Evolutionary conservation across 257 asterid species (phyloP).

Genomic region (Thymus mandschuricus): DNA sequence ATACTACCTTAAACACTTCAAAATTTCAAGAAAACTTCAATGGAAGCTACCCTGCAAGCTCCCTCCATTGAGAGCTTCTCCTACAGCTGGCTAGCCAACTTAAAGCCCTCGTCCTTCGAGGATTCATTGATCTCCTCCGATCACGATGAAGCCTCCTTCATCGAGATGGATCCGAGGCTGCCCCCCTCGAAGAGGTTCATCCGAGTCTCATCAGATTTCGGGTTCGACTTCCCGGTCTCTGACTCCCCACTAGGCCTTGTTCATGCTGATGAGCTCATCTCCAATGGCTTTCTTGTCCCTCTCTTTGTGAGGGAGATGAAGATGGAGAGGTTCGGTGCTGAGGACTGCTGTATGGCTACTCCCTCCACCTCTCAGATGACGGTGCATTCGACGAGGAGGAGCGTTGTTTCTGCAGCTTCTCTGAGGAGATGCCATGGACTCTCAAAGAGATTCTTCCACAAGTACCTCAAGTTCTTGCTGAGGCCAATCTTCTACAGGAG

Average conservation of each 20-base stretch:
- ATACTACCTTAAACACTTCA: slow-evolving; percentile 28
- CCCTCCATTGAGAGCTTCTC: slow-evolving; percentile 80
- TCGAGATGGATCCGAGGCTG: slow-evolving; percentile 89
- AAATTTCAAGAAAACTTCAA: slow-evolving; percentile 22
- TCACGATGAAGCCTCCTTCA: slow-evolving; percentile 65
- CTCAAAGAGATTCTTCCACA: slow-evolving; percentile 50
- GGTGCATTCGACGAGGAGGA: slow-evolving; percentile 31
- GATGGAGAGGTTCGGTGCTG: slow-evolving; percentile 12
- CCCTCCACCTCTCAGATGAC: slow-evolving; percentile 24
- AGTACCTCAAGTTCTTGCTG: slow-evolving; percentile 52
- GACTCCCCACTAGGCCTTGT: slow-evolving; percentile 51
- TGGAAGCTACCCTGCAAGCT: slow-evolving; percentile 54
- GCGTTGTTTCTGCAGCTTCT: slow-evolving; percentile 41
- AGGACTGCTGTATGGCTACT: slow-evolving; percentile 25
- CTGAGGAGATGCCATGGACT: slow-evolving; percentile 58
- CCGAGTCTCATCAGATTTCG: slow-evolving; percentile 60
- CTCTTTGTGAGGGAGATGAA: slow-evolving; percentile 36
- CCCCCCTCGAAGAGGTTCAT: slow-evolving; percentile 82
- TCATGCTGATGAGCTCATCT: slow-evolving; percentile 76
- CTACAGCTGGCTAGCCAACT: slow-evolving; percentile 61
- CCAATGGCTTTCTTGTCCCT: slow-evolving; percentile 69
- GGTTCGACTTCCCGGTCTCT: slow-evolving; percentile 65
- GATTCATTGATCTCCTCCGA: slow-evolving; percentile 39
- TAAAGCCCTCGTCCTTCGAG: slow-evolving; percentile 35
- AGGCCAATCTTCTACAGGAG: slow-evolving; percentile 51